Percentiles rank a stretch among this genome's conserved stretches.
Evolutionary conservation across 257 asterid genomes (phyloP).

Genomic region (Fraxinus excelsior): DNA sequence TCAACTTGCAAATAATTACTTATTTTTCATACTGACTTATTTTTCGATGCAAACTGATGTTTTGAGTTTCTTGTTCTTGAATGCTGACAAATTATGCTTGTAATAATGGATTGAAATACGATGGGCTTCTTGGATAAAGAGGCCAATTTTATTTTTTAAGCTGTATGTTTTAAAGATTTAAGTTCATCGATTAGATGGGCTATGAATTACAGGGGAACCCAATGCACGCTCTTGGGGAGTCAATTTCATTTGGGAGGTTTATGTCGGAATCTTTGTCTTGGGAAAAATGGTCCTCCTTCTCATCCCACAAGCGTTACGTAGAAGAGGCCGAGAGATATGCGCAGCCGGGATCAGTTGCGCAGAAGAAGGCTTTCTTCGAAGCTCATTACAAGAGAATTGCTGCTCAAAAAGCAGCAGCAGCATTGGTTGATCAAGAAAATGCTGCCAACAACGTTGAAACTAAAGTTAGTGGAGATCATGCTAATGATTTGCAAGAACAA

Average conservation of each 20-base stretch:
- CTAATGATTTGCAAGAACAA: conserved; percentile 18
- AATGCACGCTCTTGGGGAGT: conserved; percentile 74
- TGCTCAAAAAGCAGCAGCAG: conserved; percentile 63
- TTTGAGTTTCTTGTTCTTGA: not conserved
- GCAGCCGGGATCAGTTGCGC: conserved; percentile 87
- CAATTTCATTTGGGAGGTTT: conserved; percentile 84
- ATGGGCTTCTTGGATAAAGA: not conserved
- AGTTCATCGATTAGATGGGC: not conserved
- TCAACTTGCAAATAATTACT: not conserved
- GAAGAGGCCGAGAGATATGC: conserved; percentile 93
- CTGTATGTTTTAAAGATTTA: not conserved
- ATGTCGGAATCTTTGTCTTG: conserved; percentile 71
- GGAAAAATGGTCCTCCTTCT: conserved; percentile 94
- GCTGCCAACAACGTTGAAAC: conserved; percentile 21
- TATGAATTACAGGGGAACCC: conserved; percentile 60
- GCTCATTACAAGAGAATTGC: conserved; percentile 96
- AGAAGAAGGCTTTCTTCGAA: conserved; percentile 96
- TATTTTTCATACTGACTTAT: not conserved
- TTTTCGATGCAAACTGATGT: not conserved
- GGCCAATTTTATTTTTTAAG: not conserved
- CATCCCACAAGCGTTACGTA: conserved; percentile 72
- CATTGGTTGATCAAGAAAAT: conserved; percentile 58
- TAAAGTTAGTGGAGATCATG: not conserved
- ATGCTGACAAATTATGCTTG: not conserved
- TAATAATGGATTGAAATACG: not conserved